Evolutionary conservation across 495 filamentous ascomycete genomes (phyloP), one percentile per base, ranked within the genome.

Genomic region (Hypoxylon fragiforme): DNA sequence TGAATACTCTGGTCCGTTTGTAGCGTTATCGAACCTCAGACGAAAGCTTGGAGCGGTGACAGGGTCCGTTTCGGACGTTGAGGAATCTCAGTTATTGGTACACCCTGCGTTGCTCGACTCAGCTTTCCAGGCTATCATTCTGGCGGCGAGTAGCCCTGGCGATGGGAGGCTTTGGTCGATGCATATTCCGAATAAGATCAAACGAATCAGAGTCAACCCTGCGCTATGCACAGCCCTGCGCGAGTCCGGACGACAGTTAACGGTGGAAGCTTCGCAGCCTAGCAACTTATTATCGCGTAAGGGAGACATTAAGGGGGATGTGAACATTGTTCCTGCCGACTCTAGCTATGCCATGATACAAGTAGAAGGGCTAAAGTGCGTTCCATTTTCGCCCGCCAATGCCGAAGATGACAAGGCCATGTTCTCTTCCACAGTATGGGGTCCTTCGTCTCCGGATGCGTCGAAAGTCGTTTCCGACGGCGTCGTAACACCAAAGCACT

Each of bases 41-140:
- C 37, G 63, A 3, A 30, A 41, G 40, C 50, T 56, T 16, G 34
- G 41, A n/a, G n/a, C 24, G 1, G 44, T 21, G 13, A 34, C 39
- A 12, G 54, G 43, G 2, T 22, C 32, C 34, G 52, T 54, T 26
- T 31, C 28, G 30, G 38, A 30, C 19, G 36, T 35, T 2, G 36
- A 38, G 8, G 28, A 22, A 3, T 35, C 37, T 1, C 3, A 3
- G 9, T 37, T 63, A 0, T 15, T 68, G 5, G 9, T 73, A 3
- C 70, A 73, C 32, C 70, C 68, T 0, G 62, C 47, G 0, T 30
- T 44, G 0, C 52, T 73, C 4, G 70, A 73, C 39, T 44, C 40
- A 2, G 65, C 67, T 0, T 55, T 71, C 20, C 68, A 71, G 30
- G 37, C 59, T 22, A 34, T 63, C 1, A 20, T 73, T 6, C 41